Base-by-base conservation (phyloP, 257 asterid species). In the Scutellaria minor region DNA sequence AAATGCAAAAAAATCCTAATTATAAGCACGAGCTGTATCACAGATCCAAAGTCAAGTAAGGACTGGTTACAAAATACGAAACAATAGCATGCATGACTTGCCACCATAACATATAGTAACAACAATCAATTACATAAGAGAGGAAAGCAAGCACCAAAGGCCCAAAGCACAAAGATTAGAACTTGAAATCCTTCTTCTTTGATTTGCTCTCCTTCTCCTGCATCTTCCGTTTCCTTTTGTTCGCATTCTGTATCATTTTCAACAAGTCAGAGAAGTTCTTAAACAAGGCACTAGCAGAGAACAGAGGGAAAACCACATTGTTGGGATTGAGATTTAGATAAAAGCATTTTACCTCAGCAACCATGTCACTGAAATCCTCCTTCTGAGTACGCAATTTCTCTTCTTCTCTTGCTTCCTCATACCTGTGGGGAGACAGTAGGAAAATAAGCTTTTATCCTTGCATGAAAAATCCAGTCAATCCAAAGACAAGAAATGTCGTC, bases 351-450 rank as follows among this genome's bases (percentile, higher is more conserved):
- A 94, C 99, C 97, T 91, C 99, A 5, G 97, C 98, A 69, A 94
- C 99, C 97, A 94, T 88, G 82, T 94, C 99, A 73, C 98, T 94
- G 84, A 94, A 94, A 81, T 94, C 98, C 88, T 94, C 98, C 22
- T 86, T 81, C 83, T 94, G 96, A 48, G 80, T 89, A 6, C 93
- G 89, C 77, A 84, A 65, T 67, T 94, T 91, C 81, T 89, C 99
- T 85, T 94, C 98, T 79, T 94, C 99, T 82, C 99, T 87, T 54
- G 97, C 99, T 84, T 94, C 98, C 83, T 88, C 97, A 4, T 94
- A 91, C 82, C 98, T 91, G 82, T 52, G 31, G 8, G 64, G 15
- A 37, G 15, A 37, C 22, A 10, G 47, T 22, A 62, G 6, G 39
- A 61, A 48, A 57, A 35, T 68, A 42, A 76, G 58, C 62, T 41